phyloP scores from a whole-genome alignment of 1,284 basidiomycete species.

The Pyrrhoderma noxium region DNA sequence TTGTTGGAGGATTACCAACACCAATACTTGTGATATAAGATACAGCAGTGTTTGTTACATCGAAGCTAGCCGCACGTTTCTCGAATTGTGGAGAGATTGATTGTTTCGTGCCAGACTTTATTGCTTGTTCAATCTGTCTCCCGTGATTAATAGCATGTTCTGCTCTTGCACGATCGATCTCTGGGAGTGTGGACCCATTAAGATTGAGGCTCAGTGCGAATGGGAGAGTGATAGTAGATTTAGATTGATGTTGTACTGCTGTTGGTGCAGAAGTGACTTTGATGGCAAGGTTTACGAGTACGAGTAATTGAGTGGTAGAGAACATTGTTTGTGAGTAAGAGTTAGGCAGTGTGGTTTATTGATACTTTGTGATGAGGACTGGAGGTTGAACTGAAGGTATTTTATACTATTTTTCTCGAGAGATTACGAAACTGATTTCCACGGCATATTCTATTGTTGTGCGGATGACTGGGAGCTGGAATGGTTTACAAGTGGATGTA shows the following conservation, averaged over 20 bases:
- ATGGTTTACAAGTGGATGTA: no score
- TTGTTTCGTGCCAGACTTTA: background rate
- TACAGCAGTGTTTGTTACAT: slow-evolving; percentile 9
- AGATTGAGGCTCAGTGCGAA: slow-evolving; percentile 11
- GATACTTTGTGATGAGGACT: no score
- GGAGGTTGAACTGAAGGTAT: no score
- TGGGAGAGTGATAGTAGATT: slow-evolving; percentile 3
- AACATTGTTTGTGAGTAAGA: no score
- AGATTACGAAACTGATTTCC: no score
- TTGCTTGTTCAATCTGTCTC: background rate
- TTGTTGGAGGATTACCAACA: slow-evolving; percentile 18
- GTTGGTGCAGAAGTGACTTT: slow-evolving; percentile 1
- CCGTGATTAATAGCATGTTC: slow-evolving; percentile 3
- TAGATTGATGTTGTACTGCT: slow-evolving; percentile 2
- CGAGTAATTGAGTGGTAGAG: no score
- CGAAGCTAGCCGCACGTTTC: slow-evolving; percentile 6
- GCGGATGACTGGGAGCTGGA: no score
- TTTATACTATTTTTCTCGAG: no score
- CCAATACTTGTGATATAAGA: slow-evolving; percentile 9
- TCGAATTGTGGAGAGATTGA: background rate
- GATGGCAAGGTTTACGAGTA: background rate
- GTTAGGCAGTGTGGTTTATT: no score
- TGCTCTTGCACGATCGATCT: slow-evolving; percentile 18
- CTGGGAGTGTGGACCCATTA: slow-evolving; percentile 9
- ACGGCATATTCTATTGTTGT: no score